Base-by-base conservation (phyloP, 805 yeast species). In the Ogataea glucozyma region DNA sequence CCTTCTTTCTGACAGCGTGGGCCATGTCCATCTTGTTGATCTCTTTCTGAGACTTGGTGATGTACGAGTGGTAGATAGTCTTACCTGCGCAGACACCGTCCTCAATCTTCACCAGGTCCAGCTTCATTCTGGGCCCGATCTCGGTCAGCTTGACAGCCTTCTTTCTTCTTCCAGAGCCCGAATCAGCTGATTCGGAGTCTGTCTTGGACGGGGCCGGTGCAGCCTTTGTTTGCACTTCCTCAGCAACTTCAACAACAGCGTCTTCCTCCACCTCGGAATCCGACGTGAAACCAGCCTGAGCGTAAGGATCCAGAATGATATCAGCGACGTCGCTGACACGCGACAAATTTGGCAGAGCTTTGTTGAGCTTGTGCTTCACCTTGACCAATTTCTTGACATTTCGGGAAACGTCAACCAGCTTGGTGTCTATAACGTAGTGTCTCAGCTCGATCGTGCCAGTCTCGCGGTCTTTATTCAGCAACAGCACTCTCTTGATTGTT, bases 211-310 rank as follows among this genome's bases (percentile, higher is more conserved):
- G 17, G 8, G 35, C 35, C 6, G 35, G 10, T n/a, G 38, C 30
- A 21, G 23, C 4, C 20, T 13, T 34, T 14, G 38, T 34, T 13
- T 16, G 22, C 7, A 34, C 23, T 24, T 53, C 58, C 40, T 62
- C 59, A 43, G 62, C 54, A 18, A 85, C 72, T 51, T 81, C 88
- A 22, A 88, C 91, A 40, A 84, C 75, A 19, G 81, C 87, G 52
- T 90, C 97, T 47, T 90, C 97, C 57, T 93, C 98, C 32, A 89
- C 81, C 70, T 91, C 99, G 4, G 95, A 85, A 57, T 91, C 99
- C 35, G 93, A 83, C 1, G 97, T 88, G 60, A 83, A 80, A 1
- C 82, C 88, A 9, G 75, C 76, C 26, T 81, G 80, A 18, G 90
- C 82, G 58, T 86, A 86, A 2, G 89, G 89, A 60, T 89, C 97